Evolutionary conservation across 192 early-diverging fungal species (phyloP).

Genomic region (Coemansia sp.): DNA sequence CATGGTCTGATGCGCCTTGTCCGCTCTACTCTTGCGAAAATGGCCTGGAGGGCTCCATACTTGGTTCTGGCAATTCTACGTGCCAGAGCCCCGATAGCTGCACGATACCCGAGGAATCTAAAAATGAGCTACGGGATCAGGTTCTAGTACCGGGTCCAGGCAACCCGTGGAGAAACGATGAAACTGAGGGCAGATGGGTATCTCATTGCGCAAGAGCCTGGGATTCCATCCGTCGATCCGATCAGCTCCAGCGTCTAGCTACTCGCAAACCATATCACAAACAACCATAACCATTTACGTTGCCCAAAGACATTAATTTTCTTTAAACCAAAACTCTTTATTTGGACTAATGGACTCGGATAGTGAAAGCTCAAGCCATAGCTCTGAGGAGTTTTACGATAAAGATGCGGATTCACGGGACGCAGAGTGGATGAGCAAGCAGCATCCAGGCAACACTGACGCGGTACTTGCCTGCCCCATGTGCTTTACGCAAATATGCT

Average conservation of each 20-base stretch:
- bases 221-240: constrained; percentile 44
- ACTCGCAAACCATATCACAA: background rate
- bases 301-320: no score
- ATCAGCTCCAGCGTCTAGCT: constrained; percentile 6
- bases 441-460: constrained; percentile 29
- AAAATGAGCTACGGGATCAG: background rate
- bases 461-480: constrained; percentile 45
- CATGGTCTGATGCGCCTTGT: no score
- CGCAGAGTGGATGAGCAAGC: constrained; percentile 17
- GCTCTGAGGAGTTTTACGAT: constrained; percentile 16
- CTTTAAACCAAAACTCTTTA: background rate
- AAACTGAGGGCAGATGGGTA: constrained; percentile 22
- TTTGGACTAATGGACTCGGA: background rate
- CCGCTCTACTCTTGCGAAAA: background rate
- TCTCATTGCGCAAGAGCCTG: constrained; percentile 23
- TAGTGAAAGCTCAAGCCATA: background rate
- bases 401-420: constrained; percentile 23
- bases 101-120: background rate
- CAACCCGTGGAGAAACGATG: background rate
- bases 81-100: background rate
- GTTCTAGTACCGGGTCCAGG: background rate
- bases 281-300: constrained; percentile 12
- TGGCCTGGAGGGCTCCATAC: constrained; percentile 4
- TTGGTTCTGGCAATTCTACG: background rate
- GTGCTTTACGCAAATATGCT: constrained; percentile 48